Percentiles rank a stretch among this genome's conserved stretches.
phyloP scores from a whole-genome alignment of 129 eudicot genomes.

The Smallanthus sonchifolius region DNA sequence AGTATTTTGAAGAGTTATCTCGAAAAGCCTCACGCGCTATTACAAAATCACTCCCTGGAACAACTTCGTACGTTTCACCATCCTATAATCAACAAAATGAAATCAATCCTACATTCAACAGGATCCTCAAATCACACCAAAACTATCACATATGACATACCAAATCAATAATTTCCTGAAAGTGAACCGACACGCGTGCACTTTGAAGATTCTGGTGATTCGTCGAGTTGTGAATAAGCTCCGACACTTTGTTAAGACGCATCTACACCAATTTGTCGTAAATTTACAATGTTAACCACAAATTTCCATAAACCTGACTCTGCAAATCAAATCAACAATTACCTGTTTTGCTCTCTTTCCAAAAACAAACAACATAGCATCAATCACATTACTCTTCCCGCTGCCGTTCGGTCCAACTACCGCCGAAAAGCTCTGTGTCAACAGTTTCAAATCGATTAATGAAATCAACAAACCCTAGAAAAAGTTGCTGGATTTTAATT shows the following conservation, averaged over 20 bases:
- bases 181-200: slow-evolving; percentile 93
- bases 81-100: slow-evolving; percentile 47
- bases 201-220: slow-evolving; percentile 88
- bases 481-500: background rate
- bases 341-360: slow-evolving; percentile 98
- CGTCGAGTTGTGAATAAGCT: slow-evolving; percentile 92
- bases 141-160: slow-evolving; percentile 25
- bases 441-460: background rate
- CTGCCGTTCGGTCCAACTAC: slow-evolving; percentile 98
- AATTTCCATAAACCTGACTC: background rate
- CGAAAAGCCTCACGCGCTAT: slow-evolving; percentile 85
- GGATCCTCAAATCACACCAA: background rate
- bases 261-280: slow-evolving; percentile 47
- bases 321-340: background rate
- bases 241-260: slow-evolving; percentile 96
- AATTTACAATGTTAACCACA: background rate
- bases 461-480: background rate
- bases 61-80: slow-evolving; percentile 71
- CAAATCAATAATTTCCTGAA: slow-evolving; percentile 88
- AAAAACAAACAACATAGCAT: slow-evolving; percentile 92
- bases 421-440: slow-evolving; percentile 81
- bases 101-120: background rate
- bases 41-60: slow-evolving; percentile 81
- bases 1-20: slow-evolving; percentile 79
- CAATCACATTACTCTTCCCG: slow-evolving; percentile 94